Percentiles rank a stretch among this genome's conserved stretches.
Evolutionary conservation across 2,329 filamentous ascomycete genomes (phyloP).

Genomic region (Paracoccidioides lutzii): DNA sequence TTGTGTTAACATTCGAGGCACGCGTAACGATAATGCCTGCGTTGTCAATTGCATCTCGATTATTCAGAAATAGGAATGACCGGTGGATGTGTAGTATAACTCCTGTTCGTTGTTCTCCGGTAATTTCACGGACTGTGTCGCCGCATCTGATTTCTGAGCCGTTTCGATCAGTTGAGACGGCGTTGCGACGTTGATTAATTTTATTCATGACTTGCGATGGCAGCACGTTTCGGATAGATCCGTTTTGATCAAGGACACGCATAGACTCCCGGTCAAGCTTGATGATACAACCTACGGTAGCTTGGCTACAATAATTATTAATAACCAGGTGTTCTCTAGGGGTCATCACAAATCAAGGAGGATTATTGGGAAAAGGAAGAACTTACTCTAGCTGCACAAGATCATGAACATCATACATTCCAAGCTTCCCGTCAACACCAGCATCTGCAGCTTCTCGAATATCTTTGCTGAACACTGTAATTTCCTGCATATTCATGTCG

Average conservation of each 20-base stretch:
- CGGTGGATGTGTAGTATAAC: slow-evolving; percentile 90
- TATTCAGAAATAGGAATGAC: slow-evolving; percentile 83
- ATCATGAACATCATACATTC: slow-evolving; percentile 84
- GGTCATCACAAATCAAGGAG: neutral
- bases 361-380: slow-evolving; percentile 9
- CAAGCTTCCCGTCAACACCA: slow-evolving; percentile 67
- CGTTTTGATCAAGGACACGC: slow-evolving; percentile 80
- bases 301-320: slow-evolving; percentile 39
- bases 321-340: neutral
- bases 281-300: slow-evolving; percentile 84
- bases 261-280: slow-evolving; percentile 92
- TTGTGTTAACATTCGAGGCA: slow-evolving; percentile 71
- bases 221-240: slow-evolving; percentile 66
- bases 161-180: slow-evolving; percentile 83
- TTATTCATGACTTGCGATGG: slow-evolving; percentile 88
- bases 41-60: slow-evolving; percentile 71
- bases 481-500: slow-evolving; percentile 83
- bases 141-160: slow-evolving; percentile 85
- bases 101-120: slow-evolving; percentile 72
- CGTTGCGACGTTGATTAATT: slow-evolving; percentile 65
- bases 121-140: slow-evolving; percentile 82
- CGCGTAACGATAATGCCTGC: slow-evolving; percentile 80
- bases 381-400: slow-evolving; percentile 78
- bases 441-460: slow-evolving; percentile 85
- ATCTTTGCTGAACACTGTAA: slow-evolving; percentile 97